These are phyloP conservation scores for Picochlorum costavermella DNA, from an alignment of 139 green algal species.

Conservation along the genomic window DNA sequence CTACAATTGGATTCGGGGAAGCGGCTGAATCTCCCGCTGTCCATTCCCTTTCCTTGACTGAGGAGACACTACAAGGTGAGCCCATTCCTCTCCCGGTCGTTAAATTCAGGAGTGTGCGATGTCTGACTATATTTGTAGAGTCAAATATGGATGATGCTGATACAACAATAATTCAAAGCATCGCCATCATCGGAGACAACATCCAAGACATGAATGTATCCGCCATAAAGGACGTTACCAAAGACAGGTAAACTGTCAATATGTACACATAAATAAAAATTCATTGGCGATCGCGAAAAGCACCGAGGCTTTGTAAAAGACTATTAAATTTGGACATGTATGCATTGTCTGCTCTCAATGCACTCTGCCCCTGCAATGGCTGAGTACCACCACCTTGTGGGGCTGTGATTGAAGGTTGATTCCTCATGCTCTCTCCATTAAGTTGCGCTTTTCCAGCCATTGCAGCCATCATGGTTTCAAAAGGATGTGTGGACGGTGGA, in stretches of 20 bases:
- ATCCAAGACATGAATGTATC: constrained; percentile 61
- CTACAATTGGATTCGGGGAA: constrained; percentile 39
- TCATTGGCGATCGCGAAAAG: not conserved
- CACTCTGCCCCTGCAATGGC: too few species aligned
- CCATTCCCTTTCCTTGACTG: constrained; percentile 3
- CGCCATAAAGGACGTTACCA: constrained; percentile 64
- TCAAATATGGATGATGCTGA: constrained; percentile 60
- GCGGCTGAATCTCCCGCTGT: constrained; percentile 27
- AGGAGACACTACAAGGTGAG: constrained; percentile 35
- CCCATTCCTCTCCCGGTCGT: constrained; percentile 53
- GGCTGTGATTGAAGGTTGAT: too few species aligned
- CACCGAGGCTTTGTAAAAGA: too few species aligned
- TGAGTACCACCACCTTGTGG: too few species aligned
- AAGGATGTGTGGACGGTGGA: too few species aligned
- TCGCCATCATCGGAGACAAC: constrained; percentile 41
- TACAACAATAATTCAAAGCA: constrained; percentile 51
- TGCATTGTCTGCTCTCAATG: too few species aligned
- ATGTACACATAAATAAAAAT: not conserved
- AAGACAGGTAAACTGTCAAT: constrained; percentile 23
- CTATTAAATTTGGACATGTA: too few species aligned
- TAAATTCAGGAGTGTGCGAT: constrained; percentile 69
- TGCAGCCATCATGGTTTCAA: too few species aligned
- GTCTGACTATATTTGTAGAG: constrained; percentile 57
- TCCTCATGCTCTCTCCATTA: too few species aligned
- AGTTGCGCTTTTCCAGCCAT: too few species aligned